phyloP scores from a whole-genome alignment of 2,329 filamentous ascomycete species.

The Neonectria ditissima region DNA sequence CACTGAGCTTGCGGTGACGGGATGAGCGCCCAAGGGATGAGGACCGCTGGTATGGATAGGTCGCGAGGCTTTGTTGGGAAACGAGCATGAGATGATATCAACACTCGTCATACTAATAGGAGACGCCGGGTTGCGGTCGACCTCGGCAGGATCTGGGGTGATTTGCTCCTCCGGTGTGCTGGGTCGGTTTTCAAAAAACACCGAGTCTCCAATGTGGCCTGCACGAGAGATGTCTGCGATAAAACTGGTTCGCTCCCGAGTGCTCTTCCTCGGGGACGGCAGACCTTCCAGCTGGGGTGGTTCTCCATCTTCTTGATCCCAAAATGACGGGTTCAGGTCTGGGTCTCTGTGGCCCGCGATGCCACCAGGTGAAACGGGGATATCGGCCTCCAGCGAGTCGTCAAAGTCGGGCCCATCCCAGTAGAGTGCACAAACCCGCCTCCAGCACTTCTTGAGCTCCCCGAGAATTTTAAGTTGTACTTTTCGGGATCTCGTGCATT shows the following conservation, averaged over 20 bases:
- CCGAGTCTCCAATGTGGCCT: conserved; percentile 60
- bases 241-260: conserved; percentile 53
- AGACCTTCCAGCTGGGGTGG: conserved; percentile 60
- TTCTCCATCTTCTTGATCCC: conserved; percentile 59
- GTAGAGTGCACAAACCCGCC: conserved; percentile 87
- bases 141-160: conserved; percentile 34
- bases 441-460: conserved; percentile 98
- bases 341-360: conserved; percentile 71
- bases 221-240: conserved; percentile 60
- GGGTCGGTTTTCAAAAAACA: conserved; percentile 59
- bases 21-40: conserved; percentile 65
- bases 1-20: conserved; percentile 63
- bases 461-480: conserved; percentile 85
- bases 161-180: conserved; percentile 59
- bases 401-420: conserved; percentile 83
- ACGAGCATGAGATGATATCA: conserved; percentile 73
- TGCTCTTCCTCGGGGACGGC: conserved; percentile 45
- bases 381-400: conserved; percentile 69
- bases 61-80: conserved; percentile 65
- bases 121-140: conserved; percentile 51
- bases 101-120: conserved; percentile 70
- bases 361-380: conserved; percentile 82
- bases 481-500: conserved; percentile 58
- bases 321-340: conserved; percentile 65
- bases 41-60: conserved; percentile 53